phyloP scores from a whole-genome alignment of 2,329 filamentous ascomycete species.

The Pseudofabraea citricarpa region DNA sequence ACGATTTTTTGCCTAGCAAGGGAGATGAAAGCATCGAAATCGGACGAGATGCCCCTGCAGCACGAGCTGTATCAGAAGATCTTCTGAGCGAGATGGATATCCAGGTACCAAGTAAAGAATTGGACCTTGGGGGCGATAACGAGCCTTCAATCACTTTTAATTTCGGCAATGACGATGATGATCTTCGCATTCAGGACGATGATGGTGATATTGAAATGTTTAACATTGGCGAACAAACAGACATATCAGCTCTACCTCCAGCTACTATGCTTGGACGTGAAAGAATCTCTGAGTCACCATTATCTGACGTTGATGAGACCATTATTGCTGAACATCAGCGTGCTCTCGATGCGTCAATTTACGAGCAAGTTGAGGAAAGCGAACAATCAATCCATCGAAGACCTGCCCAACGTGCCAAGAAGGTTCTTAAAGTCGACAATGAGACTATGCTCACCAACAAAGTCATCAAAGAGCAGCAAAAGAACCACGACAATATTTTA shows the following conservation, averaged over 20 bases:
- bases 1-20: constrained; percentile 28
- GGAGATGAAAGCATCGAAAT: constrained; percentile 71
- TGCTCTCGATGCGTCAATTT: constrained; percentile 49
- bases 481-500: constrained; percentile 80
- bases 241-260: constrained; percentile 42
- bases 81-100: constrained; percentile 59
- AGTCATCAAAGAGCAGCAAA: constrained; percentile 82
- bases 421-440: constrained; percentile 72
- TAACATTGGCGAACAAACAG: constrained; percentile 55
- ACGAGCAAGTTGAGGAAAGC: constrained; percentile 52
- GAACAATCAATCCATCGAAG: constrained; percentile 57
- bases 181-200: constrained; percentile 54
- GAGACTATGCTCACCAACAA: constrained; percentile 71
- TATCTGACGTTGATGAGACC: constrained; percentile 65
- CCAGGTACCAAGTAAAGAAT: constrained; percentile 43
- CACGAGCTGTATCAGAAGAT: constrained; percentile 64
- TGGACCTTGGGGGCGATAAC: constrained; percentile 41
- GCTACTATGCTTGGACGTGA: constrained; percentile 45
- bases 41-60: constrained; percentile 76
- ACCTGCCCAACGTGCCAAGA: constrained; percentile 70
- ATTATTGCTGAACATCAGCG: constrained; percentile 43
- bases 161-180: constrained; percentile 42
- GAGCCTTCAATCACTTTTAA: constrained; percentile 52
- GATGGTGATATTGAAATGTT: constrained; percentile 62
- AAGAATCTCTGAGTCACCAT: constrained; percentile 64